Evolutionary conservation across 495 filamentous ascomycete species (phyloP).

Genomic region (Cercophora newfieldiana): DNA sequence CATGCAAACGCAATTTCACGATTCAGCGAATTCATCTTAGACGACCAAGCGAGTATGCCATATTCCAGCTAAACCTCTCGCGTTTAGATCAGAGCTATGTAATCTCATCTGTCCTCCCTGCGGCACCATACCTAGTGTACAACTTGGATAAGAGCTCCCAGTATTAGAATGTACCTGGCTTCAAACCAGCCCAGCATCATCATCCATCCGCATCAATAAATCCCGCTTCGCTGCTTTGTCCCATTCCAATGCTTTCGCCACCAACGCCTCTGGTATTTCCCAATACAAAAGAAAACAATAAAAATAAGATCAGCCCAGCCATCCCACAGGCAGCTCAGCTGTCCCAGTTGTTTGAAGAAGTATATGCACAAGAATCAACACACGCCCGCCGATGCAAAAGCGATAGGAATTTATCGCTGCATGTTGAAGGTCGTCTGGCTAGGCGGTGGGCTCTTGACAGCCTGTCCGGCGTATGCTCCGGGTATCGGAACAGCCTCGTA

Average conservation of each 20-base stretch:
- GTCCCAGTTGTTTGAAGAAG: constrained; percentile 25
- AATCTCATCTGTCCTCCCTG: constrained; percentile 3
- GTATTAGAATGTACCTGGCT: constrained; percentile 22
- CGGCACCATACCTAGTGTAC: not conserved
- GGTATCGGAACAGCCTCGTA: constrained; percentile 70
- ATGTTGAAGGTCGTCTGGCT: constrained; percentile 41
- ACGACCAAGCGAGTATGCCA: constrained; percentile 14
- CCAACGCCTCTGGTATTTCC: constrained; percentile 34
- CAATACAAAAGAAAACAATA: constrained; percentile 19
- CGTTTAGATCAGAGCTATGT: not conserved
- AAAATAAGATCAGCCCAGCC: constrained; percentile 15
- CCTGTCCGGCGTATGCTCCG: constrained; percentile 56
- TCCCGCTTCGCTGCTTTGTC: not conserved
- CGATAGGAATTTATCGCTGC: constrained; percentile 19
- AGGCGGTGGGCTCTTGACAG: constrained; percentile 45
- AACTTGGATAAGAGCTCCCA: not conserved
- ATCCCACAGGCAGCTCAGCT: constrained; percentile 22
- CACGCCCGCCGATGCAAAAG: not conserved
- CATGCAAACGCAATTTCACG: not conserved
- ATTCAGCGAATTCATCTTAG: not conserved
- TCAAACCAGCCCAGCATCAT: not conserved
- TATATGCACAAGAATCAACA: constrained; percentile 22
- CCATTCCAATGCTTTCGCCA: not conserved
- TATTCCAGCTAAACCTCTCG: constrained; percentile 1
- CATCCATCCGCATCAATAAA: not conserved